phyloP scores from a whole-genome alignment of 2,329 filamentous ascomycete genomes.

The Alternaria triticina region DNA sequence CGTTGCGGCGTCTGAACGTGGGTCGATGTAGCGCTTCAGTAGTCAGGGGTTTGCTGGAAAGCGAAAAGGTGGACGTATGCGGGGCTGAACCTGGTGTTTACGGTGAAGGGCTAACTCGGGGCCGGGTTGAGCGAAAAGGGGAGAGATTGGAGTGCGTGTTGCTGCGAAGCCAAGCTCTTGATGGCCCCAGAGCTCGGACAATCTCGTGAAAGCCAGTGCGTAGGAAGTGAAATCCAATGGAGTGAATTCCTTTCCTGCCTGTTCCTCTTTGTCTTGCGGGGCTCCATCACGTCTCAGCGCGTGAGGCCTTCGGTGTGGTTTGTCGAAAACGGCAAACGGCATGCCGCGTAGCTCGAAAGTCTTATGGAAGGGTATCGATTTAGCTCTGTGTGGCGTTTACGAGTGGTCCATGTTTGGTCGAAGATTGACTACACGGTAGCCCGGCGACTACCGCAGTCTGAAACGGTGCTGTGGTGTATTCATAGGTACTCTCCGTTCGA shows the following conservation, averaged over 20 bases:
- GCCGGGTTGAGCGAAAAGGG: background rate
- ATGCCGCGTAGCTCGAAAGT: constrained; percentile 67
- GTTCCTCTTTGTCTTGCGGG: constrained; percentile 36
- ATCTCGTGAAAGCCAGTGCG: constrained; percentile 53
- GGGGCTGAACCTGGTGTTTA: background rate
- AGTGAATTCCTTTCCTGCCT: constrained; percentile 43
- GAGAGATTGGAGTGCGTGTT: constrained; percentile 16
- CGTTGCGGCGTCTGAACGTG: background rate
- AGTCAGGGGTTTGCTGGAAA: background rate
- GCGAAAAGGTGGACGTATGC: background rate
- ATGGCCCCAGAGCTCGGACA: constrained; percentile 39
- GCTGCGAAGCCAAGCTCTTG: constrained; percentile 37
- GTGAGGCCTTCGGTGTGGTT: constrained; percentile 67
- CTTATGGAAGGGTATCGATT: constrained; percentile 58
- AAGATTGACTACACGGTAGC: constrained; percentile 74
- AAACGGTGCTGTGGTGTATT: constrained; percentile 12
- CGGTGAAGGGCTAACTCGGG: background rate
- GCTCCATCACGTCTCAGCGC: constrained; percentile 16
- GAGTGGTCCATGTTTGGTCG: constrained; percentile 77
- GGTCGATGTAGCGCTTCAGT: background rate
- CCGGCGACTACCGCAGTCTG: constrained; percentile 58
- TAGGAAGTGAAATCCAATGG: constrained; percentile 50
- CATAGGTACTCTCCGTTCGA: background rate
- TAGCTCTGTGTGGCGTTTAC: constrained; percentile 48
- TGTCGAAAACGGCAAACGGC: constrained; percentile 70